Base-by-base conservation (phyloP, 768 basidiomycete species). In the Cystobasidium tubakii region DNA sequence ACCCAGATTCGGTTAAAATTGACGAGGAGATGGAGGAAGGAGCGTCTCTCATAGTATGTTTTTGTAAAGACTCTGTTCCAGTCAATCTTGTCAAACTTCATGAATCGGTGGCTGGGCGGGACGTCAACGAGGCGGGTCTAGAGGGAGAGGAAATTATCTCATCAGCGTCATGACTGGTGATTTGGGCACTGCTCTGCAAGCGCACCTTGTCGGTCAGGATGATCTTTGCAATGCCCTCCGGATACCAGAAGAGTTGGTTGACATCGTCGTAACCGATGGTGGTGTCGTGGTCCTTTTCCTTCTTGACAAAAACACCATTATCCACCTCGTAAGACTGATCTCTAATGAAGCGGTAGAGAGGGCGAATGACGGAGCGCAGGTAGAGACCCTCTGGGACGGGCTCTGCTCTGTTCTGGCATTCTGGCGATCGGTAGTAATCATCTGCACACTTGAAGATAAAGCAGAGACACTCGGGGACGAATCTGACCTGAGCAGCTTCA, bases 381-480 rank as follows among this genome's bases (percentile, higher is more conserved):
- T 97, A 99, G n/a, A 97, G 83, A 0, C 95, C 96, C 79, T 97
- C 95, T 0, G 91, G 91, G 0, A 97, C 92, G 0, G 94, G 88
- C 66, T 97, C 94, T 54, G 91, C 83, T 55, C 92, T 85, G 81
- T 87, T 90, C 82, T 99, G 96, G 78, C 96, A 99, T 79, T 98
- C 96, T n/a, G 95, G 88, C 1, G 90, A 92, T 29, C 96, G 93
- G 82, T 99, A 99, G 82, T 97, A 99, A 83, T 99, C 96, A 80
- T 99, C 96, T 17, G 96, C 96, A 80, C 96, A 98, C 83, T 99
- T 99, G 89, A 99, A 99, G 82, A 99, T 96, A 85, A 97, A 99
- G 83, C 93, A 97, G 57, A 99, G 83, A 79, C 92, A 94, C 81
- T 99, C 96, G 1, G 96, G 95, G 17, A 91, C 86, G 82, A 97